phyloP scores from a whole-genome alignment of 169 alveolate species.

The Besnoitia besnoiti region DNA sequence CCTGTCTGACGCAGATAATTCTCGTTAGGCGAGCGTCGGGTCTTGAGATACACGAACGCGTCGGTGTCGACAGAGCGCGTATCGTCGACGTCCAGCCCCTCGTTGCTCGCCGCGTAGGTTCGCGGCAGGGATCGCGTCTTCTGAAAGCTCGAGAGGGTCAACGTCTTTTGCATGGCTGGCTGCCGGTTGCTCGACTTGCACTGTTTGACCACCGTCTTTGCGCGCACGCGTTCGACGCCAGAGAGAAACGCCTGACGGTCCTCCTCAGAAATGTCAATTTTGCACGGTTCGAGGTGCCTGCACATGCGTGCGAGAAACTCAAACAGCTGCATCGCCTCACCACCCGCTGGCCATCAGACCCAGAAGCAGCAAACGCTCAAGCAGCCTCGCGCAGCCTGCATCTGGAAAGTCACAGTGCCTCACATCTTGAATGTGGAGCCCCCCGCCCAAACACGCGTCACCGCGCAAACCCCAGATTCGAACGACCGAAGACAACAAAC shows the following conservation, averaged over 20 bases:
- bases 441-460: no score
- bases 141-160: no score
- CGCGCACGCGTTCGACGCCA: neutral
- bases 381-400: no score
- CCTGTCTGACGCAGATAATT: neutral
- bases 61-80: slow-evolving; percentile 13
- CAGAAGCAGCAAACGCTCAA: no score
- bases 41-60: neutral
- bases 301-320: neutral
- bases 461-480: no score
- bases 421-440: no score
- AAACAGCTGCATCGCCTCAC: neutral
- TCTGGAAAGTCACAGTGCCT: no score
- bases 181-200: no score
- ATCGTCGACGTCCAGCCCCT: slow-evolving; percentile 17
- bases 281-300: slow-evolving; percentile 21
- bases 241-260: neutral
- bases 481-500: no score
- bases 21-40: slow-evolving; percentile 17
- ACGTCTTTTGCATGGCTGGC: no score
- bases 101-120: slow-evolving; percentile 19
- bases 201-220: no score
- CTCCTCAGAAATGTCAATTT: neutral
- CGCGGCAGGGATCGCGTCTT: slow-evolving; percentile 1
- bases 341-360: no score